Conservation (phyloP, 345 rosid genomes). For the Salix dunnii region DNA sequence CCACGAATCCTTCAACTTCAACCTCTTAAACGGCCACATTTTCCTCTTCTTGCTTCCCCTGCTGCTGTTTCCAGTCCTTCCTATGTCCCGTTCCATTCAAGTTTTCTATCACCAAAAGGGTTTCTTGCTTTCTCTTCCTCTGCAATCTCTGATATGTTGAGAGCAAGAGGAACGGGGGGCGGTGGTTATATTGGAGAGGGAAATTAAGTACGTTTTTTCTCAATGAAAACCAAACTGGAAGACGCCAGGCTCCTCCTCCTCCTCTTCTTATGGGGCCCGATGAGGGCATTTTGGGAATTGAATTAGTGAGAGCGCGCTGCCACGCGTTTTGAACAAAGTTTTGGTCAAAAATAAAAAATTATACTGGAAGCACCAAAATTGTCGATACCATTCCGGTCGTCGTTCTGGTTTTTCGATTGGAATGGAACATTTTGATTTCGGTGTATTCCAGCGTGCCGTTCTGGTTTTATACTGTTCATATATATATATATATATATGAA, state of each 20-base stretch:
- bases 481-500: too few relatives aligned
- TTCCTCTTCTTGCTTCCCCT: background rate
- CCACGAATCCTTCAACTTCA: slow-evolving; percentile 25
- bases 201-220: background rate
- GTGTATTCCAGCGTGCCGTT: too few relatives aligned
- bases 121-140: background rate
- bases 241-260: background rate
- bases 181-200: slow-evolving; percentile 8
- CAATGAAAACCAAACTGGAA: background rate
- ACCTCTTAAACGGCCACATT: slow-evolving; percentile 21
- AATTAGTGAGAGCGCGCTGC: background rate
- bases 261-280: background rate
- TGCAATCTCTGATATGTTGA: background rate
- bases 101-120: background rate
- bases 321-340: slow-evolving; percentile 14
- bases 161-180: background rate
- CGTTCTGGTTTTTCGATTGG: too few relatives aligned
- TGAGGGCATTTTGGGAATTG: slow-evolving; percentile 16
- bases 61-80: slow-evolving; percentile 1
- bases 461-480: too few relatives aligned
- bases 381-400: too few relatives aligned
- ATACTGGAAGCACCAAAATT: background rate
- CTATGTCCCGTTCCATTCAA: background rate
- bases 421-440: too few relatives aligned
- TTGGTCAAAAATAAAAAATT: background rate